Conservation (phyloP, 2,329 filamentous ascomycete species). For the Botrytis fabae region DNA sequence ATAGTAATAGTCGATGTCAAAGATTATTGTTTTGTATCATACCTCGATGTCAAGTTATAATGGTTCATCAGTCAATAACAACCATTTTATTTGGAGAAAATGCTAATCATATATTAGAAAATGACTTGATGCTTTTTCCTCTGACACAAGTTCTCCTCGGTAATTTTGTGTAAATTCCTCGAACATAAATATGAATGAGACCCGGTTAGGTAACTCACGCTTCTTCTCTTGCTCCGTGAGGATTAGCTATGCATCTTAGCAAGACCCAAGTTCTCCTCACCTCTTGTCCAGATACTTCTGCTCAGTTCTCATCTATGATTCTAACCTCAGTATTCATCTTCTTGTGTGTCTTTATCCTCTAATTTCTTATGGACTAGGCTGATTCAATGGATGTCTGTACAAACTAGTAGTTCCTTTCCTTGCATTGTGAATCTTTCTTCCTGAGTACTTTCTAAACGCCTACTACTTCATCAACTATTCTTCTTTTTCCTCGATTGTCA, state of each 20-base stretch:
- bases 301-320: neutral
- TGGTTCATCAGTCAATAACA: neutral
- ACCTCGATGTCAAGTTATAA: rapidly evolving
- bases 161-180: neutral
- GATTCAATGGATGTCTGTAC: neutral
- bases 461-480: neutral
- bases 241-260: neutral
- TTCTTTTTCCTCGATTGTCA: rapidly evolving
- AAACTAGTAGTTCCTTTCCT: neutral
- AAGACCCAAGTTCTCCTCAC: neutral
- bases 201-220: neutral
- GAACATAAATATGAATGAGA: neutral
- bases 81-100: neutral
- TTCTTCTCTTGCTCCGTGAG: neutral
- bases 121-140: neutral
- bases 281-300: neutral
- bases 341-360: neutral
- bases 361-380: neutral
- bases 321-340: neutral
- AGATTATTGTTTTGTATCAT: neutral
- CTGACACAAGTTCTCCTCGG: neutral
- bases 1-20: neutral
- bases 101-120: neutral
- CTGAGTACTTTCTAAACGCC: neutral
- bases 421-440: neutral